These are phyloP conservation scores for Eremothecium cymbalariae DNA, from an alignment of 1,139 yeast genomes.

Conservation along the genomic window DNA sequence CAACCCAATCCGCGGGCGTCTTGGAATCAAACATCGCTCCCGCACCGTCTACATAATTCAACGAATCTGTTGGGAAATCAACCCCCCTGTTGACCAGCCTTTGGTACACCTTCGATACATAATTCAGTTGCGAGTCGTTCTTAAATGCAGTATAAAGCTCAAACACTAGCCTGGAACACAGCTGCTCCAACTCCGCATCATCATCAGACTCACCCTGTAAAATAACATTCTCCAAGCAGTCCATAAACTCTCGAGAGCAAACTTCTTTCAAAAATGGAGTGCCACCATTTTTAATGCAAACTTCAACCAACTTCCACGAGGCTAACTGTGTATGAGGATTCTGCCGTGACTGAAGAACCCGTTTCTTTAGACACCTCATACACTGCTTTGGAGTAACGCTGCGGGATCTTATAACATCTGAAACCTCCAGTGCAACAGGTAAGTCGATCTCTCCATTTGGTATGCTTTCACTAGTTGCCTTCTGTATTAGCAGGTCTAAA, in stretches of 20 bases:
- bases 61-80: conserved; percentile 50
- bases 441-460: conserved; percentile 85
- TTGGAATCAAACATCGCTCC: conserved; percentile 62
- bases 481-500: conserved; percentile 60
- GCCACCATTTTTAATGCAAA: conserved; percentile 92
- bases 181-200: conserved; percentile 47
- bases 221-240: conserved; percentile 46
- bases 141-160: conserved; percentile 73
- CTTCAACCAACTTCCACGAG: conserved; percentile 67
- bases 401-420: conserved; percentile 80
- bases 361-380: conserved; percentile 71
- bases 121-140: conserved; percentile 56
- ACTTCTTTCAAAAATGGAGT: conserved; percentile 72
- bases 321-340: conserved; percentile 75
- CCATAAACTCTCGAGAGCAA: conserved; percentile 81
- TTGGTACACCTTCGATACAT: conserved; percentile 56
- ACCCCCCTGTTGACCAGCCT: conserved; percentile 56
- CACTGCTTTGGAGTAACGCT: conserved; percentile 77
- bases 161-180: conserved; percentile 58
- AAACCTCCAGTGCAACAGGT: conserved; percentile 69
- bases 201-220: conserved; percentile 31
- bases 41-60: conserved; percentile 32
- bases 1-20: conserved; percentile 98
- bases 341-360: conserved; percentile 50
- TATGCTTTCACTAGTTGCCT: conserved; percentile 80